A percentile compares a stretch with the other conserved stretches of the same genome.
These are phyloP conservation scores for Ananas comosus DNA, from an alignment of 176 grass and related monocot species.

Conservation along the genomic window DNA sequence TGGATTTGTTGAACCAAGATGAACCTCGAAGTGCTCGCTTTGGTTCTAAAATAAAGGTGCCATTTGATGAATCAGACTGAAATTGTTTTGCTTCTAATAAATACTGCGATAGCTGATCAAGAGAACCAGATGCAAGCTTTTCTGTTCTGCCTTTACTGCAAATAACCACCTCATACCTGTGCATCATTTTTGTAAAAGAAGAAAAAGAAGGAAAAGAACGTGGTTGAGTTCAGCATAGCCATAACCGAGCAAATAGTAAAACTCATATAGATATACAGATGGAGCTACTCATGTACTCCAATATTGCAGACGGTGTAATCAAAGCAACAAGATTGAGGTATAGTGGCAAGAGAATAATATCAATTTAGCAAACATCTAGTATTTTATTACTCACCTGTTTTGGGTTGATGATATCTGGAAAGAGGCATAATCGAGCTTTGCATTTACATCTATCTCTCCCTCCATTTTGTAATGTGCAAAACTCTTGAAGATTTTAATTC, in stretches of 20 bases:
- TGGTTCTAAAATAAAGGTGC: slow-evolving; percentile 53
- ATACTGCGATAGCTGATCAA: slow-evolving; percentile 53
- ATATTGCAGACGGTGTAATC: not conserved
- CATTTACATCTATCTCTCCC: slow-evolving; percentile 20
- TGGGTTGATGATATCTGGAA: slow-evolving; percentile 48
- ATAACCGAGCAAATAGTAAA: not conserved
- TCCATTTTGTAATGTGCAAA: slow-evolving; percentile 39
- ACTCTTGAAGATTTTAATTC: not conserved
- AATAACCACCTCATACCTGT: slow-evolving; percentile 67
- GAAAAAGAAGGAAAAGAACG: not conserved
- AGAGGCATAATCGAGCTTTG: slow-evolving; percentile 57
- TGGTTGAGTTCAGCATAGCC: not conserved
- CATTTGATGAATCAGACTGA: slow-evolving; percentile 41
- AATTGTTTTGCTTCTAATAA: slow-evolving; percentile 59
- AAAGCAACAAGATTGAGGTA: not conserved
- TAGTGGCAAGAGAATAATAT: not conserved
- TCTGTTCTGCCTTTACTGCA: slow-evolving; percentile 51
- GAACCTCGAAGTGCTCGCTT: slow-evolving; percentile 29
- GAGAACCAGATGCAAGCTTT: slow-evolving; percentile 64
- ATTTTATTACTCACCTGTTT: slow-evolving; percentile 44
- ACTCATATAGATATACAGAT: not conserved
- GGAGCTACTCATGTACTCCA: not conserved
- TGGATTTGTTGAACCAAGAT: slow-evolving; percentile 85
- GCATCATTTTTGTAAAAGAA: not conserved
- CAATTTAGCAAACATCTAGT: slow-evolving; percentile 1